Evolutionary conservation across 257 asterid species (phyloP).

Genomic region (Salvia rosmarinus): DNA sequence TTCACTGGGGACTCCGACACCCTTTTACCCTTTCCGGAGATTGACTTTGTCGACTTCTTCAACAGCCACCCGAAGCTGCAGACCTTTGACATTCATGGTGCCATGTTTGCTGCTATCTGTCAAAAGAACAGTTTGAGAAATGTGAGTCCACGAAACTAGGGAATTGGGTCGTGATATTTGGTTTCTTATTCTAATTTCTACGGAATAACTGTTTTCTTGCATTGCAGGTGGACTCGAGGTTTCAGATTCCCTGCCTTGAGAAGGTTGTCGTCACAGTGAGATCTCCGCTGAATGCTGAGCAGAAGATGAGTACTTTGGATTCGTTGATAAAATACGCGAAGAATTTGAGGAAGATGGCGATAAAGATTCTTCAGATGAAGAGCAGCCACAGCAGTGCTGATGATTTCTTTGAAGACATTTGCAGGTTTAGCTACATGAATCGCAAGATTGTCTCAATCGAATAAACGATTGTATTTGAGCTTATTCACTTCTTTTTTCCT

Average conservation of each 20-base stretch:
- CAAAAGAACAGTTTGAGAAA: constrained; percentile 93
- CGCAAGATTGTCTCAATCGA: constrained; percentile 73
- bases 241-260: constrained; percentile 75
- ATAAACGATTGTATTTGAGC: constrained; percentile 31
- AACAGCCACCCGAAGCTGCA: constrained; percentile 84
- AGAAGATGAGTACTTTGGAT: constrained; percentile 85
- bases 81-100: constrained; percentile 88
- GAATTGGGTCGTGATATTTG: background rate
- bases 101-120: constrained; percentile 97
- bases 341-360: constrained; percentile 71
- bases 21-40: constrained; percentile 84
- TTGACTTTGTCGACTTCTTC: constrained; percentile 90
- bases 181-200: constrained; percentile 8
- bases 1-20: constrained; percentile 78
- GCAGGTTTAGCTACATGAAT: constrained; percentile 67
- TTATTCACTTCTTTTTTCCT: background rate
- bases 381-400: constrained; percentile 97
- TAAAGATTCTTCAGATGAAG: constrained; percentile 96
- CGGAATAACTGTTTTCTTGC: background rate
- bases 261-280: constrained; percentile 78
- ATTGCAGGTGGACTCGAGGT: constrained; percentile 71
- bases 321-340: constrained; percentile 64
- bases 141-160: constrained; percentile 48
- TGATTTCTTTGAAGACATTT: constrained; percentile 91
- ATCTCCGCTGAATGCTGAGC: constrained; percentile 94